Conservation (phyloP, 176 grass and related monocot genomes). For the Carex cristatella region DNA sequence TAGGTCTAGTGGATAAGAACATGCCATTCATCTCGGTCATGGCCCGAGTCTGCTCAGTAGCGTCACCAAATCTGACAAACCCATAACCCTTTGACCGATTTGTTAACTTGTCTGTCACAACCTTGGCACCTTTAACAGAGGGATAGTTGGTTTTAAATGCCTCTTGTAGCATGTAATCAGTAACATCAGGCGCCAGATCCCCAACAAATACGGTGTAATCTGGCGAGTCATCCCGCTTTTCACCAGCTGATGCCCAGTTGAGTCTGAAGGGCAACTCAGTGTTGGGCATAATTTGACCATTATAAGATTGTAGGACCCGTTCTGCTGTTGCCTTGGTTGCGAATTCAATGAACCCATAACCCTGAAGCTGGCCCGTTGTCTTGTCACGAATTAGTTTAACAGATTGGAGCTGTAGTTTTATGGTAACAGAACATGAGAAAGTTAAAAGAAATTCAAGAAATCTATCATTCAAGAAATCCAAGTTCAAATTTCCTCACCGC, state of each 20-base stretch:
- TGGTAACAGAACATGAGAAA: not conserved
- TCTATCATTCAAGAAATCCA: not conserved
- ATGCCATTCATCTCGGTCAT: slow-evolving; percentile 99
- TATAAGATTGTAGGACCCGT: slow-evolving; percentile 62
- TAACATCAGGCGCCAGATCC: slow-evolving; percentile 90
- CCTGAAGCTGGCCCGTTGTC: slow-evolving; percentile 62
- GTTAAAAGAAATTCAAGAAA: not conserved
- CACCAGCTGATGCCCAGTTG: slow-evolving; percentile 93
- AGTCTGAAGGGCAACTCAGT: slow-evolving; percentile 61
- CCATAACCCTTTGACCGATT: slow-evolving; percentile 93
- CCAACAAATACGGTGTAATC: slow-evolving; percentile 96
- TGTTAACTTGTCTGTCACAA: slow-evolving; percentile 91
- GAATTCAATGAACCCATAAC: slow-evolving; percentile 95
- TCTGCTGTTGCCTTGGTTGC: slow-evolving; percentile 65
- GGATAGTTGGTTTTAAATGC: slow-evolving; percentile 78
- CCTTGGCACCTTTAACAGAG: slow-evolving; percentile 88
- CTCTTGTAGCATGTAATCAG: slow-evolving; percentile 88
- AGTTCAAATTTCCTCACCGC: not conserved
- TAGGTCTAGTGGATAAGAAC: slow-evolving; percentile 74
- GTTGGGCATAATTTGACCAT: slow-evolving; percentile 88
- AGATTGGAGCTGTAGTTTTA: slow-evolving; percentile 44
- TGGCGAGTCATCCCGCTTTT: slow-evolving; percentile 72
- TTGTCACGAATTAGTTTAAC: slow-evolving; percentile 95
- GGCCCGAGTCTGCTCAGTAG: slow-evolving; percentile 75
- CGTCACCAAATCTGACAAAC: slow-evolving; percentile 87